These are phyloP conservation scores for Phytophthora meadii DNA, from an alignment of 352 stramenopile species.

Conservation along the genomic window DNA sequence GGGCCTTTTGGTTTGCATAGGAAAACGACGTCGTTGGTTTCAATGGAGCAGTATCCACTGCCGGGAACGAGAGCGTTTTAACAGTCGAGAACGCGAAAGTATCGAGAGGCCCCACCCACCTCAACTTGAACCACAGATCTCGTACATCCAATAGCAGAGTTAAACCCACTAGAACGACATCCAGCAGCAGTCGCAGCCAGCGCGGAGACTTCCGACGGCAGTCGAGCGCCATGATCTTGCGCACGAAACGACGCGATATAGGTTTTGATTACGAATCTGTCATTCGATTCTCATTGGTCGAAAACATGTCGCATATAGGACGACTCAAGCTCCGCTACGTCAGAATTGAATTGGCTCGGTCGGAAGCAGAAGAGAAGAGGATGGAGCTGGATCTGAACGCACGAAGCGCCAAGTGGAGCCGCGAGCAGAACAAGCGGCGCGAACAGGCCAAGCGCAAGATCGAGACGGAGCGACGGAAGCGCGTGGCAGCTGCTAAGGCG, in stretches of 20 bases:
- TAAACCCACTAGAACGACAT: slow-evolving; percentile 39
- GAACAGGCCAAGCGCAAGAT: slow-evolving; percentile 63
- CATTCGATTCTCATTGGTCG: slow-evolving; percentile 4
- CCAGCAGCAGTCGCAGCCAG: slow-evolving; percentile 31
- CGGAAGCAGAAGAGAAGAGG: neutral
- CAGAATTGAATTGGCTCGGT: slow-evolving; percentile 16
- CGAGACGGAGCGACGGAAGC: slow-evolving; percentile 63
- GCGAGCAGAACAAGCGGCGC: slow-evolving; percentile 66
- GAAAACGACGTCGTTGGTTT: slow-evolving; percentile 13
- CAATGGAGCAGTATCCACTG: slow-evolving; percentile 8
- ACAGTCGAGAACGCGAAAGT: slow-evolving; percentile 46
- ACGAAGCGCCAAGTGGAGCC: slow-evolving; percentile 74
- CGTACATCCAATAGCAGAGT: slow-evolving; percentile 53
- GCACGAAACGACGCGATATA: slow-evolving; percentile 22
- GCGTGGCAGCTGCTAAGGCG: slow-evolving; percentile 47
- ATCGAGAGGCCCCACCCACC: slow-evolving; percentile 54
- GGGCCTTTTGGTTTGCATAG: slow-evolving; percentile 21
- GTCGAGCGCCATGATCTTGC: slow-evolving; percentile 13
- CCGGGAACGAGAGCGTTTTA: slow-evolving; percentile 33
- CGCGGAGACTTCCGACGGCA: slow-evolving; percentile 10
- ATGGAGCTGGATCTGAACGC: slow-evolving; percentile 82
- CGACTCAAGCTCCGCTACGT: neutral
- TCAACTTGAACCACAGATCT: slow-evolving; percentile 68
- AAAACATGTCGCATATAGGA: slow-evolving; percentile 13
- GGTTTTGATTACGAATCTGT: slow-evolving; percentile 17